Base-by-base conservation (phyloP, 371 early-diverging fungal species). In the Funneliformis caledonium region DNA sequence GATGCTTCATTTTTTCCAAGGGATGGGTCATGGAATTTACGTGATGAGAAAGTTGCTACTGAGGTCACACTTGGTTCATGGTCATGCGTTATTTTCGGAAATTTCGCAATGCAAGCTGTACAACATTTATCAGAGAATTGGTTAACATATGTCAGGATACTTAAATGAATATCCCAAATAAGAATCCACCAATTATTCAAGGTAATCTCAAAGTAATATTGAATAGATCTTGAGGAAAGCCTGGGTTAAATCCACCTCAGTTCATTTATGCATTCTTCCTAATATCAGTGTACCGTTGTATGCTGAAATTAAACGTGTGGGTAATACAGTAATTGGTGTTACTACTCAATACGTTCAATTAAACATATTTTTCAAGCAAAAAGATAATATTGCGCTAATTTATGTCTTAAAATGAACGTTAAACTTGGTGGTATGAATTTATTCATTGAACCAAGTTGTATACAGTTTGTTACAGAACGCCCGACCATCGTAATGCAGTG, bases 241-340 rank as follows among this genome's bases (percentile, higher is more conserved):
- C 4, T 95, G 93, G 89, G 78, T 88, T 72, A 84, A 85, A 82
- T 88, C 82, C 90, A 76, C 94, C 95, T 42, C 95, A 96, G 86
- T 81, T 96, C 43, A 83, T 56, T 81, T 96, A 50, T 95, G 96
- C 84, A 90, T 98, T 76, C 85, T 98, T 67, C 95, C 95, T 69
- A 94, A 94, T 88, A 96, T 94, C 65, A 94, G 94, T 81, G 89
- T 91, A 14, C 92, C 90, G 8, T 85, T 97, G 6, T 99, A 99
- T 85, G 95, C 95, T 76, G 95, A 96, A 81, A 94, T 99, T 83
- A 99, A 99, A 91, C 90, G 96, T 47, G 91, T 95, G 45, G 90
- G 94, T 59, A 98, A 99, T 85, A 97, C 96, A 1, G 91, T 94
- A 43, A 87, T 96, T 75, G 96, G 97, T 42, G 86, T 97, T 37